These are phyloP conservation scores for Suhomyces kilbournensis DNA, from an alignment of 805 yeast genomes.

Conservation along the genomic window DNA sequence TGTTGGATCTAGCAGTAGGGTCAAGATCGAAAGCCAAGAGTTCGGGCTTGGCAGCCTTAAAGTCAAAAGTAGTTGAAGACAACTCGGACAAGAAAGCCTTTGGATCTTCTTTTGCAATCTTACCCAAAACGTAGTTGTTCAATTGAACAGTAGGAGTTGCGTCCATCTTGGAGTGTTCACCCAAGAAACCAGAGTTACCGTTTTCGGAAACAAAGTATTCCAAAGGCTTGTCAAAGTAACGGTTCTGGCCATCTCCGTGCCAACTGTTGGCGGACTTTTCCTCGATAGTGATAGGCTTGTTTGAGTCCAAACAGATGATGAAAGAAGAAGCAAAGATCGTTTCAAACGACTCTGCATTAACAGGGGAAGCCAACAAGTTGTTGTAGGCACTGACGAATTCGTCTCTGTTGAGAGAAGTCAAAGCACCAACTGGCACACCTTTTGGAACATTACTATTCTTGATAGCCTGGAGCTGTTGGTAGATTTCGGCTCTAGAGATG, in stretches of 20 bases:
- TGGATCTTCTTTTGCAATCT: conserved; percentile 50
- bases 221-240: conserved; percentile 89
- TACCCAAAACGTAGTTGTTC: conserved; percentile 69
- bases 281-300: conserved; percentile 71
- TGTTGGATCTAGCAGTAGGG: conserved; percentile 47
- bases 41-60: conserved; percentile 15
- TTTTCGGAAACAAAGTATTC: conserved; percentile 79
- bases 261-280: conserved; percentile 83
- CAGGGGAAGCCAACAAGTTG: conserved; percentile 56
- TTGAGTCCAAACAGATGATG: conserved; percentile 71
- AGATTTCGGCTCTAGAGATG: conserved; percentile 47
- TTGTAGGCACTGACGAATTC: conserved; percentile 64
- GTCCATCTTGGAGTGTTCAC: conserved; percentile 97
- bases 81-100: conserved; percentile 26
- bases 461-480: conserved; percentile 58
- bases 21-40: conserved; percentile 57
- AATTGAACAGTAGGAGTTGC: conserved; percentile 92
- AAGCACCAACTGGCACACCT: conserved; percentile 65
- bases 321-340: conserved; percentile 77
- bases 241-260: conserved; percentile 94
- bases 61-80: conserved; percentile 12
- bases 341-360: conserved; percentile 59
- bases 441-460: conserved; percentile 35
- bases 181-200: conserved; percentile 88
- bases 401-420: conserved; percentile 85